Evolutionary conservation across 257 asterid genomes (phyloP), one percentile per base, ranked within the genome.

Genomic region (Prunella vulgaris): DNA sequence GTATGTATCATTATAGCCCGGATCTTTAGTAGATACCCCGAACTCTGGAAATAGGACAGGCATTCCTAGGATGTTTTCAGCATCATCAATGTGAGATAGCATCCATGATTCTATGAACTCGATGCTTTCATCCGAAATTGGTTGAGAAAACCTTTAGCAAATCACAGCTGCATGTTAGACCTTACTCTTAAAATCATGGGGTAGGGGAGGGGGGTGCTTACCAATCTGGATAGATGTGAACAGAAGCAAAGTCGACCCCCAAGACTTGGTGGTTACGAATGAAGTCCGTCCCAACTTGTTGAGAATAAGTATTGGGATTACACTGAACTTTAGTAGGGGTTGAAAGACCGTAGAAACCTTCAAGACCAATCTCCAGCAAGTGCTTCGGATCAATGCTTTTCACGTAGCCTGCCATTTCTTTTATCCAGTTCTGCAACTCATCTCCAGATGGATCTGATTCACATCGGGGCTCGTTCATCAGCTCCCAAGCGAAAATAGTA

Each of bases 291-390:
- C 97, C 96, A 10, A 84, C 93, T 77, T 79, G 90, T 67, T 88
- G 93, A 32, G 83, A 80, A 60, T 79, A 84, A 27, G 84, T 76
- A 48, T 83, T 83, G 4, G 97, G 95, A 79, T 90, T 90, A 56
- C 72, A 65, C 21, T 86, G 93, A 74, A 77, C 82, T 79, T 77
- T 81, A 15, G 79, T 76, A 30, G 86, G 96, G 0, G 97, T 90
- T 0, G 98, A 90, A 40, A 82, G 88, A 20, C 97, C 98, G 57
- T 90, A 90, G 84, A 93, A 93, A 66, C 98, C 98, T 88, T 90
- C 98, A 1, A 79, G 22, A 33, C 97, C 95, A 8, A 90, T 87
- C 87, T 86, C 92, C 74, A 90, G 68, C 74, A 93, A 72, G 82
- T 93, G 98, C 77, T 90, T 90, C 18, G 92, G 90, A 77, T 90